Conservation (phyloP, 2,329 filamentous ascomycete species). For the Xylariaceae sp. region DNA sequence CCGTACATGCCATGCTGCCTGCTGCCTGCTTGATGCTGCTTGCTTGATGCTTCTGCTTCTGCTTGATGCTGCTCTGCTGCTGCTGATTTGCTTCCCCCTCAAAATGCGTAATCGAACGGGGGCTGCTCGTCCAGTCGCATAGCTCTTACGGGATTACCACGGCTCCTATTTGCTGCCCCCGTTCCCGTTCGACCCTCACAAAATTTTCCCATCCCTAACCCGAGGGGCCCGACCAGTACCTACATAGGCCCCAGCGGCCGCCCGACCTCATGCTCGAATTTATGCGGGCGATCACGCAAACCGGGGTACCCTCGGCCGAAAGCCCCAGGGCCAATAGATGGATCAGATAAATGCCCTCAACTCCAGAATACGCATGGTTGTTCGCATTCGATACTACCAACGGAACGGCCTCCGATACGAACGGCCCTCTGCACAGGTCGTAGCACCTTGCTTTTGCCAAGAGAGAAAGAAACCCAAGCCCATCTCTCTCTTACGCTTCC, state of each 20-base stretch:
- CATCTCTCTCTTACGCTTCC: not conserved
- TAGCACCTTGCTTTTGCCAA: conserved; percentile 1
- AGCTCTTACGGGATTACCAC: not conserved
- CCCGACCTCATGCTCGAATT: conserved; percentile 10
- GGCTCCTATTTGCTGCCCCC: conserved; percentile 1
- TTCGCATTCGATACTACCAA: not conserved
- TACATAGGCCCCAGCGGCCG: not conserved
- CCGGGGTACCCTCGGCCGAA: conserved; percentile 4
- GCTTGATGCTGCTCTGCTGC: no score
- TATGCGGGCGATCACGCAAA: conserved; percentile 4
- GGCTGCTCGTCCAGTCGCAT: not conserved
- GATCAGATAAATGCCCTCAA: not conserved
- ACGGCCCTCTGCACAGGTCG: conserved; percentile 5
- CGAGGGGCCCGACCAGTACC: not conserved
- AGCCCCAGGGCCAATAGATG: conserved; percentile 4
- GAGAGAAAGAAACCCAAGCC: not conserved
- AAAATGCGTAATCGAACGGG: not conserved
- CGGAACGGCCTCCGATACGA: conserved; percentile 11
- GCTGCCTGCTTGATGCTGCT: no score
- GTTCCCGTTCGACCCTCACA: not conserved
- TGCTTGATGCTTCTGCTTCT: no score
- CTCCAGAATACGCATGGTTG: conserved; percentile 5
- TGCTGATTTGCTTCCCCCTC: not conserved
- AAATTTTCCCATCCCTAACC: not conserved
- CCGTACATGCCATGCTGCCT: not conserved